phyloP scores from a whole-genome alignment of 2,329 filamentous ascomycete species.

The Tolypocladium capitatum region DNA sequence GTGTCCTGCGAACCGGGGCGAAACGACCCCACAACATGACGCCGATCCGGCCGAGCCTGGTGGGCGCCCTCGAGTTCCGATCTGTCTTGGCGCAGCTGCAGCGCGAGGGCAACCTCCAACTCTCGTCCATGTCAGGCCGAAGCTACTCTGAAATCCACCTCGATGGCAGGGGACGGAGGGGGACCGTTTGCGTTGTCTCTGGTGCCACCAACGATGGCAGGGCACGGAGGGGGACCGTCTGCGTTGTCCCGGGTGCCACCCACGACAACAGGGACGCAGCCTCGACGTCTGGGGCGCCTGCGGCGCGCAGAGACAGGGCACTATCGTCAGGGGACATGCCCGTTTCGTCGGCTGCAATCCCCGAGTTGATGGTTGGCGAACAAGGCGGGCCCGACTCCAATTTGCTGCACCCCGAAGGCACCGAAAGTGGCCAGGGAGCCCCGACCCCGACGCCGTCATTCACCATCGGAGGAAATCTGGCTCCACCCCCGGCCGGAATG shows the following conservation, averaged over 20 bases:
- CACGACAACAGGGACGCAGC: slow-evolving; percentile 4
- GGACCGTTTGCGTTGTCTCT: slow-evolving; percentile 13
- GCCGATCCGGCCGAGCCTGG: slow-evolving; percentile 81
- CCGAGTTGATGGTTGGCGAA: slow-evolving; percentile 7
- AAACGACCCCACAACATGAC: slow-evolving; percentile 55
- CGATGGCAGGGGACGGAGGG: slow-evolving; percentile 10
- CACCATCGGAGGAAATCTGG: slow-evolving; percentile 26
- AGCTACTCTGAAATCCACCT: slow-evolving; percentile 30
- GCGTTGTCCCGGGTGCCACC: slow-evolving; percentile 8
- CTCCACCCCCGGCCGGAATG: slow-evolving; percentile 23
- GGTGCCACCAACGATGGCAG: slow-evolving; percentile 8
- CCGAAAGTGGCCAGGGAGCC: slow-evolving; percentile 11
- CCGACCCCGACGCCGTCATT: slow-evolving; percentile 18
- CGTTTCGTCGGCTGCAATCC: slow-evolving; percentile 4
- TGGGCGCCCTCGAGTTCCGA: slow-evolving; percentile 87
- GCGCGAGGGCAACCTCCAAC: slow-evolving; percentile 62
- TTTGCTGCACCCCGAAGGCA: slow-evolving; percentile 4
- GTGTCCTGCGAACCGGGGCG: slow-evolving; percentile 55
- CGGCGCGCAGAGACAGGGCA: slow-evolving; percentile 21
- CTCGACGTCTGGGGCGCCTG: slow-evolving; percentile 1
- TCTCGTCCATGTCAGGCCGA: slow-evolving; percentile 54
- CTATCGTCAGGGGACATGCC: slow-evolving; percentile 32
- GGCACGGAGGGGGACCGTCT: slow-evolving; percentile 15
- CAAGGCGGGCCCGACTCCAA: no score
- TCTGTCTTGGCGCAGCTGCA: slow-evolving; percentile 81